These are phyloP conservation scores for Eucalyptus erythrocorys DNA, from an alignment of 345 rosid species.

Conservation along the genomic window DNA sequence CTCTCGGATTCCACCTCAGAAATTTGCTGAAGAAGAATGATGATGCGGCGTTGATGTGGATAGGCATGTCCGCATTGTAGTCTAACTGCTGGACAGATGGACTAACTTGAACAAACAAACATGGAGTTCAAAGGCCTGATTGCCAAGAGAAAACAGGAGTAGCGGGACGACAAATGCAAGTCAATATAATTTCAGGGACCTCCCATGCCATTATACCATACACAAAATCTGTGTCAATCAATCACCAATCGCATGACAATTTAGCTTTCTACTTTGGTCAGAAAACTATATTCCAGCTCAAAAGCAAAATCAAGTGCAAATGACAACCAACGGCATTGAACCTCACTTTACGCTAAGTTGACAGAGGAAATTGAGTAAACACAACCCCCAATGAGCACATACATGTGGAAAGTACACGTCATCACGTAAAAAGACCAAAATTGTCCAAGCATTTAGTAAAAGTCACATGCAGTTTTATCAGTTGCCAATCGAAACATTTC, in stretches of 20 bases:
- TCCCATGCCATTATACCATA: background rate
- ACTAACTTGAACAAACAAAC: no score
- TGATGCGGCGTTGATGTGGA: no score
- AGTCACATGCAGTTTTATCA: conserved; percentile 34
- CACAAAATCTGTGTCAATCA: background rate
- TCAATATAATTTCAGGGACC: background rate
- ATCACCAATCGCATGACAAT: background rate
- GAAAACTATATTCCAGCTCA: background rate
- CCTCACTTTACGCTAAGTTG: background rate
- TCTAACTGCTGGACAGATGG: no score
- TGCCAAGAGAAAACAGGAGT: no score
- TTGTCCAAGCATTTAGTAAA: background rate
- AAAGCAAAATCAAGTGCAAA: no score
- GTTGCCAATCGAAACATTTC: conserved; percentile 85
- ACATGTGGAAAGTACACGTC: background rate
- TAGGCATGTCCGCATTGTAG: no score
- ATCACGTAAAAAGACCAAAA: background rate
- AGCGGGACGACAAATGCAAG: background rate
- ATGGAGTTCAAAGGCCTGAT: no score
- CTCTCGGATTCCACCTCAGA: no score
- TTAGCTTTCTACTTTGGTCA: background rate
- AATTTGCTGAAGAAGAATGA: no score
- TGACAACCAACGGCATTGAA: background rate
- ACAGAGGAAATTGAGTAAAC: background rate
- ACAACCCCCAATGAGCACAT: background rate